Evolutionary conservation across 2,329 filamentous ascomycete genomes (phyloP).

Genomic region (Fusarium sulawesiense): DNA sequence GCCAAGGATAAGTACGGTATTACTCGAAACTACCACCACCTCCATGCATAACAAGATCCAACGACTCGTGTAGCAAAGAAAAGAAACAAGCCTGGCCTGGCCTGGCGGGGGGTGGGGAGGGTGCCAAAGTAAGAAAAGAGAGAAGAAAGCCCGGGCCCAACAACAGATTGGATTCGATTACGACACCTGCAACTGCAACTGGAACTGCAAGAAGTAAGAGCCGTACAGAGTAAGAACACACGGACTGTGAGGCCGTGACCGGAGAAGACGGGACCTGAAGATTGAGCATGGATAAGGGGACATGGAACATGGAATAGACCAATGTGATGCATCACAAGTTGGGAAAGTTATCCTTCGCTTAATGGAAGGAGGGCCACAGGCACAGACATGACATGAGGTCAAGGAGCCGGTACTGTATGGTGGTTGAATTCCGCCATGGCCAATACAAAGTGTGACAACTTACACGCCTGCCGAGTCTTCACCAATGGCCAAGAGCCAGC

Average conservation of each 20-base stretch:
- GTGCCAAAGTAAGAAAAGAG: slow-evolving; percentile 33
- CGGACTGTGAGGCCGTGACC: slow-evolving; percentile 26
- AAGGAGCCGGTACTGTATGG: neutral
- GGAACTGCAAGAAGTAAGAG: slow-evolving; percentile 3
- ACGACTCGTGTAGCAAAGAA: slow-evolving; percentile 19
- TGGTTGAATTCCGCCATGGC: slow-evolving; percentile 12
- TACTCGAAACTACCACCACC: slow-evolving; percentile 22
- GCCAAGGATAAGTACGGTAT: slow-evolving; percentile 22
- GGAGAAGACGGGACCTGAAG: slow-evolving; percentile 10
- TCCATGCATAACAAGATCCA: slow-evolving; percentile 31
- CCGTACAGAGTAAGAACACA: neutral
- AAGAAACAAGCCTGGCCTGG: slow-evolving; percentile 2
- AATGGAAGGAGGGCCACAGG: neutral
- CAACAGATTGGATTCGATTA: slow-evolving; percentile 14
- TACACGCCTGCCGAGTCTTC: slow-evolving; percentile 24
- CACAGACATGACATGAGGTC: slow-evolving; percentile 1
- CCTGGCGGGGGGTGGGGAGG: slow-evolving; percentile 17
- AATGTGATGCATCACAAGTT: slow-evolving; percentile 42
- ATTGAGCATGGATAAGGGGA: slow-evolving; percentile 1
- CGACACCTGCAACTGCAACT: slow-evolving; percentile 9
- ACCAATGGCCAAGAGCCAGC: slow-evolving; percentile 25
- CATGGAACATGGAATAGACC: slow-evolving; percentile 8
- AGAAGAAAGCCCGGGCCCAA: slow-evolving; percentile 19
- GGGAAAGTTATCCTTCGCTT: slow-evolving; percentile 28
- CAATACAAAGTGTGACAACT: slow-evolving; percentile 34